Evolutionary conservation across 495 filamentous ascomycete species (phyloP).

Genomic region (Margaritispora aquatica): DNA sequence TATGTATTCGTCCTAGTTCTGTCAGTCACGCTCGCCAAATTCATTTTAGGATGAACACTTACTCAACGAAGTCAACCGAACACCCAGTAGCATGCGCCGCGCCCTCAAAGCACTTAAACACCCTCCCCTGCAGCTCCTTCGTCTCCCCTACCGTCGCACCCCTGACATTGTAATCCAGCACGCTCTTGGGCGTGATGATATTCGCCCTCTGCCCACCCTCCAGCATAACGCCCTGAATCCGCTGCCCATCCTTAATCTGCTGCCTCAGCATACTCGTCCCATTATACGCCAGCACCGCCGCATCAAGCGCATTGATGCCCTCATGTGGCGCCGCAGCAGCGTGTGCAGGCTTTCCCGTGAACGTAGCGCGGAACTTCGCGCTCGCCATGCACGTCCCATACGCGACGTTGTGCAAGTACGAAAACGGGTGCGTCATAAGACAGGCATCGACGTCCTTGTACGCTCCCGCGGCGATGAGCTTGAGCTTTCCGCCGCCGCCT

Average conservation of each 20-base stretch:
- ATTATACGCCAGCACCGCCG: slow-evolving; percentile 16
- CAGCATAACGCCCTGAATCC: slow-evolving; percentile 38
- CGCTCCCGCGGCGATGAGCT: slow-evolving; percentile 54
- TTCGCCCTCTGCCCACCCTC: slow-evolving; percentile 42
- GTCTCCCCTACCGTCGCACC: slow-evolving; percentile 37
- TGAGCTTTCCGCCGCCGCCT: slow-evolving; percentile 61
- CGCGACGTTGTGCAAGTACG: slow-evolving; percentile 24
- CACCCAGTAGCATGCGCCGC: slow-evolving; percentile 52
- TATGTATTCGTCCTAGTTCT: slow-evolving; percentile 35
- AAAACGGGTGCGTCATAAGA: slow-evolving; percentile 53
- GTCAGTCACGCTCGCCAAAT: background rate
- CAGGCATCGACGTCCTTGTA: slow-evolving; percentile 59
- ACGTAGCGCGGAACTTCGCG: slow-evolving; percentile 40
- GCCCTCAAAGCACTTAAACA: slow-evolving; percentile 50
- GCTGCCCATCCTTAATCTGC: slow-evolving; percentile 25
- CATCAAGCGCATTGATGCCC: slow-evolving; percentile 19
- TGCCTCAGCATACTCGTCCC: slow-evolving; percentile 15
- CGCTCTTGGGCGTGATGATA: slow-evolving; percentile 48
- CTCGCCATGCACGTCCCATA: slow-evolving; percentile 44
- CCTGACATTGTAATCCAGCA: slow-evolving; percentile 51
- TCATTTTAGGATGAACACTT: background rate
- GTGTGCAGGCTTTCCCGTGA: slow-evolving; percentile 38
- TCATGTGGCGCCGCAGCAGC: slow-evolving; percentile 47
- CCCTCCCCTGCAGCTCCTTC: slow-evolving; percentile 39
- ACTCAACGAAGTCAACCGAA: slow-evolving; percentile 38